Evolutionary conservation across 176 grass and related monocot species (phyloP).

Genomic region (Hordeum marinum): DNA sequence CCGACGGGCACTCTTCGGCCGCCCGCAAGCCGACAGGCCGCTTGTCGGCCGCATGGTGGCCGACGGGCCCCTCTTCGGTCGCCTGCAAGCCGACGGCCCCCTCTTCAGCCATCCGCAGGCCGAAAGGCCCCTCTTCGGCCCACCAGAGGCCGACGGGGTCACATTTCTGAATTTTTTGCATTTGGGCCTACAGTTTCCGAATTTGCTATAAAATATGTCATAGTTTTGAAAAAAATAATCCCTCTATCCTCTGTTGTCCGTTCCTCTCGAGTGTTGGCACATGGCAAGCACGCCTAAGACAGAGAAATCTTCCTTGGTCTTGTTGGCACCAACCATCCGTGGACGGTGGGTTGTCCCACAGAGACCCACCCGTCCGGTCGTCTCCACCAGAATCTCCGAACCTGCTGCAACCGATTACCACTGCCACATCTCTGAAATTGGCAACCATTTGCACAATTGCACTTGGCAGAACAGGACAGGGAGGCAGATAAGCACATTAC

Average conservation of each 20-base stretch:
- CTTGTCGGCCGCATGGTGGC: too few relatives aligned
- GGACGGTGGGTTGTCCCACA: background rate
- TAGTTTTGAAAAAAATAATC: too few relatives aligned
- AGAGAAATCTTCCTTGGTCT: background rate
- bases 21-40: too few relatives aligned
- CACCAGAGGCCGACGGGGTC: too few relatives aligned
- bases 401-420: background rate
- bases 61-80: too few relatives aligned
- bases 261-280: background rate
- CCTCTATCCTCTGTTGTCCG: background rate
- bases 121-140: too few relatives aligned
- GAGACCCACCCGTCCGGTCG: background rate
- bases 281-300: background rate
- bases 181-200: too few relatives aligned
- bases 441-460: background rate
- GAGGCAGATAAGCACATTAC: background rate
- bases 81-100: too few relatives aligned
- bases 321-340: slow-evolving; percentile 1
- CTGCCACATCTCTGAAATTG: background rate
- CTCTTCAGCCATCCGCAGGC: too few relatives aligned
- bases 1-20: too few relatives aligned
- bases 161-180: too few relatives aligned
- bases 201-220: too few relatives aligned
- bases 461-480: background rate
- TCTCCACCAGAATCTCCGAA: background rate